Evolutionary conservation across 176 grass and related monocot genomes (phyloP).

Genomic region (Aegilops speltoides): DNA sequence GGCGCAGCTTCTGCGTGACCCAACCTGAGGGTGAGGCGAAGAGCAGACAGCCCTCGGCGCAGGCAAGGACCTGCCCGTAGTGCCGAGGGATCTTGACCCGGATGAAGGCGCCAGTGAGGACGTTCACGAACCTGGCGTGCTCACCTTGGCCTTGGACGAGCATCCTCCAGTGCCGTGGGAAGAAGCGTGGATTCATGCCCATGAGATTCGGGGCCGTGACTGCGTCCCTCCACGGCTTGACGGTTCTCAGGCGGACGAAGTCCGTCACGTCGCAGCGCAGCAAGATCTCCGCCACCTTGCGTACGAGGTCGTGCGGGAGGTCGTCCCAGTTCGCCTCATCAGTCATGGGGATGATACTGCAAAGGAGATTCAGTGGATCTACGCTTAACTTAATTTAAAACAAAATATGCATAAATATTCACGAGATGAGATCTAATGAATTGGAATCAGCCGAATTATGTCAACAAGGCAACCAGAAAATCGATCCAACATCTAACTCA

Average conservation of each 20-base stretch:
- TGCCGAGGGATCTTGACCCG: background rate
- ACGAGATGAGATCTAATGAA: too few species aligned
- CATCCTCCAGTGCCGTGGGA: background rate
- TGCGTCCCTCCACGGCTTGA: background rate
- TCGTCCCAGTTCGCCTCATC: background rate
- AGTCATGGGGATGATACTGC: background rate
- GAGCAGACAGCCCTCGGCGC: conserved; percentile 2
- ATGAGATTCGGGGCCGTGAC: background rate
- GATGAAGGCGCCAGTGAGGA: background rate
- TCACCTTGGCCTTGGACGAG: too few species aligned
- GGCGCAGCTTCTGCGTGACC: background rate
- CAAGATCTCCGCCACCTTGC: background rate
- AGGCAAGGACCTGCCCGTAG: background rate
- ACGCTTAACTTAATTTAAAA: too few species aligned
- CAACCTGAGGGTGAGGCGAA: background rate
- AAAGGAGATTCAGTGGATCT: too few species aligned
- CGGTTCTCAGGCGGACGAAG: background rate
- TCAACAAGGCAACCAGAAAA: too few species aligned
- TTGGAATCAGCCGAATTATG: too few species aligned
- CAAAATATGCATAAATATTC: too few species aligned
- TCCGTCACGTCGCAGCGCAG: background rate
- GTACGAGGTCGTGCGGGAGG: background rate
- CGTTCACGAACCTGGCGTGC: background rate
- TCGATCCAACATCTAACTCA: too few species aligned
- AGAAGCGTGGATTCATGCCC: background rate